A percentile compares a stretch with the other conserved stretches of the same genome.
Conservation (phyloP, 306 rosid genomes). For the Rosa chinensis region DNA sequence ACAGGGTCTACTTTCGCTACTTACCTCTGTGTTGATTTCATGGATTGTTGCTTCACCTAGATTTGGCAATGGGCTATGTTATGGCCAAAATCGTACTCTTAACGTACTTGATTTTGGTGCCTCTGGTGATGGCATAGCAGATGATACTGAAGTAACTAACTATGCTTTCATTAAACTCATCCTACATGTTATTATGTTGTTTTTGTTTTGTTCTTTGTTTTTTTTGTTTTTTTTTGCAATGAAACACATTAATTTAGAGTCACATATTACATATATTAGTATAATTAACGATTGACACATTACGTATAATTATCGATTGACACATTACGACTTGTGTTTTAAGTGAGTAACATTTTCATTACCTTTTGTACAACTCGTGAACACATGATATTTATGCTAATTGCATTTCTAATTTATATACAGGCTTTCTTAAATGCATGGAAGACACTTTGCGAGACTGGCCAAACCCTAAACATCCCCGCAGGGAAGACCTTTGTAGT, state of each 20-base stretch:
- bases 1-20: not conserved
- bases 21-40: not conserved
- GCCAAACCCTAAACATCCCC: not conserved
- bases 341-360: not conserved
- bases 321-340: not conserved
- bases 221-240: too few relatives aligned
- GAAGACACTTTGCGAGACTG: not conserved
- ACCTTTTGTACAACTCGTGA: not conserved
- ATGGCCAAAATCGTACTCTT: not conserved
- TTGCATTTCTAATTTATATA: not conserved
- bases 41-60: not conserved
- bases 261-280: not conserved
- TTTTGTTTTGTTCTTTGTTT: too few relatives aligned
- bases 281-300: not conserved
- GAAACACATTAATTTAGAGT: not conserved
- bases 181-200: not conserved
- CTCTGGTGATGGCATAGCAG: not conserved
- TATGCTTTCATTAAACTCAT: not conserved
- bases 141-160: conserved; percentile 1
- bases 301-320: too few relatives aligned
- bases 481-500: not conserved
- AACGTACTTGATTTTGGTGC: conserved; percentile 19
- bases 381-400: not conserved
- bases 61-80: not conserved
- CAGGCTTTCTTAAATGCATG: not conserved